Evolutionary conservation across 164 flowering plant genomes (phyloP).

Genomic region (Umbilicus rupestris): DNA sequence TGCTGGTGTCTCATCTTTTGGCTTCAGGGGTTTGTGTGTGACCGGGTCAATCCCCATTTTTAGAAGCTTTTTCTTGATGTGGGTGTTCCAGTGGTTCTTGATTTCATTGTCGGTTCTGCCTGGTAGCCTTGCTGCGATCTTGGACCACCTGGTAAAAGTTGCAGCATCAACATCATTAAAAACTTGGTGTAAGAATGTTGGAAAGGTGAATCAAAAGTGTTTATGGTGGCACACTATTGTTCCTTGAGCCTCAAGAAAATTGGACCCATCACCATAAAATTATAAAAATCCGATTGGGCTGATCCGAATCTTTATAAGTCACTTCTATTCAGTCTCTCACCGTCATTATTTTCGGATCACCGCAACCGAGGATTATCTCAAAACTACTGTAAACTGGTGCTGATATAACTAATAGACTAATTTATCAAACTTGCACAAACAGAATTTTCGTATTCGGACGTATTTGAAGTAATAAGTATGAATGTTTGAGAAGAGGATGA

Average conservation of each 20-base stretch:
- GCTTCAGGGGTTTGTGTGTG: conserved; percentile 16
- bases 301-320: too few species aligned
- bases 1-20: neutral
- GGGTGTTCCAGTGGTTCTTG: conserved; percentile 30
- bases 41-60: conserved; percentile 24
- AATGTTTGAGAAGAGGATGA: too few species aligned
- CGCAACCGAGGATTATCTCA: too few species aligned
- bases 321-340: too few species aligned
- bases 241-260: neutral
- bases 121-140: conserved; percentile 24
- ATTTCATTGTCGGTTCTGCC: conserved; percentile 34
- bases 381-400: too few species aligned
- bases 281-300: too few species aligned
- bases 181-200: neutral
- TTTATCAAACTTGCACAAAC: too few species aligned
- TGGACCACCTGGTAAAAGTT: conserved; percentile 24
- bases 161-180: neutral
- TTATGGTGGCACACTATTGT: neutral
- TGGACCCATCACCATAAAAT: conserved; percentile 2
- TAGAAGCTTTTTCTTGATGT: conserved; percentile 23
- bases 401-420: too few species aligned
- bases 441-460: too few species aligned
- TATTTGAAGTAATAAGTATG: too few species aligned
- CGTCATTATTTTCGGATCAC: too few species aligned
- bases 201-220: neutral